Evolutionary conservation across 352 stramenopile genomes (phyloP), one percentile per base, ranked within the genome.

Genomic region (Pythium monospermum): DNA sequence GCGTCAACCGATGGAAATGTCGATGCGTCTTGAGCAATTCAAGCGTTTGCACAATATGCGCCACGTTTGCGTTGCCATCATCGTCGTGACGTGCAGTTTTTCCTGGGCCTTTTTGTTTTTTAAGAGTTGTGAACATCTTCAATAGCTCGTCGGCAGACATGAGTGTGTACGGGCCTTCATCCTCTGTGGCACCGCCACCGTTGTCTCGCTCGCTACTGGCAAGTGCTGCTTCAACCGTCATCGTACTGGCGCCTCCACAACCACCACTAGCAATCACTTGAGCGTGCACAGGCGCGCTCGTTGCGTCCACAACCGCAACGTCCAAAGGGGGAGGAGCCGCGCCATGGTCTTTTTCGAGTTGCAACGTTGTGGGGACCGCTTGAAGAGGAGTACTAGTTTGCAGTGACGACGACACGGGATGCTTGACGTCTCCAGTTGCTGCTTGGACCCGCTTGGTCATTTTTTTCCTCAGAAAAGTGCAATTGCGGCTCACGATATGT

Each of bases 401-500:
- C 3, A 22, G 19, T 16, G 47, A n/a, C 3, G n/a, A 31, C n/a
- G 1, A 46, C 23, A 23, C n/a, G 48, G 45, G 10, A 57, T 26
- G 28, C 65, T 61, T 43, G 11, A 41, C 23, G 33, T 58, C 28
- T n/a, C n/a, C n/a, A n/a, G n/a, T n/a, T 22, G 41, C 21, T 49
- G 26, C 53, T 16, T 53, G 35, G 43, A 52, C 44, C 16, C 45
- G 53, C 25, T 50, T 50, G 45, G 10, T 33, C 23, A 28, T 49
- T 31, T 61, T 61, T 31, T 74, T 63, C 16, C 76, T 69, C 4
- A 91, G 61, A 43, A 85, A 85, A 6, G 72, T 73, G 64, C 78
- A 92, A 49, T 90, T 92, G 30, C 82, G 68, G 47, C 82, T 92
- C 18, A 80, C 76, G n/a, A 88, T 63, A 46, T 92, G 82, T 66